Evolutionary conservation across 2,329 filamentous ascomycete species (phyloP).

Genomic region (Arachnopeziza araneosa): DNA sequence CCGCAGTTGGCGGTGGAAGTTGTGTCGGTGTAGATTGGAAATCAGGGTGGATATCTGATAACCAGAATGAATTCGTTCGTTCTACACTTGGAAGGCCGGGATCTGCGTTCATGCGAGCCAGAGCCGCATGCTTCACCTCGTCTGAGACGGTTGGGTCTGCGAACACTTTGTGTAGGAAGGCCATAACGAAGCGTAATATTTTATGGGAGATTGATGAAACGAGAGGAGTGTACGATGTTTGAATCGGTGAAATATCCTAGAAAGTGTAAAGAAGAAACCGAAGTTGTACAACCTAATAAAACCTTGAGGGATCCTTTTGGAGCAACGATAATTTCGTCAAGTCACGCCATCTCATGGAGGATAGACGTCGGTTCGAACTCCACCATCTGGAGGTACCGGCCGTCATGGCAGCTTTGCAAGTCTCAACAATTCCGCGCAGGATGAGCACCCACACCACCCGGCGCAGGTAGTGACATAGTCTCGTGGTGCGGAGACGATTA

Average conservation of each 20-base stretch:
- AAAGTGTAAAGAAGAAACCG: too few species aligned
- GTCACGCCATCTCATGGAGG: not conserved
- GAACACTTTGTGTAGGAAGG: not conserved
- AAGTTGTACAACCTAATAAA: not conserved
- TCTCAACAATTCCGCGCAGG: not conserved
- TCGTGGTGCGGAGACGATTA: too few species aligned
- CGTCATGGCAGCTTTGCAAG: not conserved
- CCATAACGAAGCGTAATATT: too few species aligned
- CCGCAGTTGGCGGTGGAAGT: not conserved
- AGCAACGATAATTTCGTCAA: not conserved
- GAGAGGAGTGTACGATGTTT: too few species aligned
- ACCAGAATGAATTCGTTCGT: not conserved
- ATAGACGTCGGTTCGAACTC: not conserved
- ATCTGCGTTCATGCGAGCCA: not conserved
- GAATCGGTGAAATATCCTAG: too few species aligned
- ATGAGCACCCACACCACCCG: too few species aligned
- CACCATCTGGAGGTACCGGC: not conserved
- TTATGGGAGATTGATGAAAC: too few species aligned
- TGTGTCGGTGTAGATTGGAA: not conserved
- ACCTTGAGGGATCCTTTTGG: not conserved
- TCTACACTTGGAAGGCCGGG: not conserved
- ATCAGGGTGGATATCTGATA: not conserved
- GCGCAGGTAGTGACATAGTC: too few species aligned
- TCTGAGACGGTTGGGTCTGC: not conserved
- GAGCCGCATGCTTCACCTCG: not conserved